Evolutionary conservation across 2,329 filamentous ascomycete genomes (phyloP), one percentile per base, ranked within the genome.

Genomic region (Pseudohalonectria lignicola): DNA sequence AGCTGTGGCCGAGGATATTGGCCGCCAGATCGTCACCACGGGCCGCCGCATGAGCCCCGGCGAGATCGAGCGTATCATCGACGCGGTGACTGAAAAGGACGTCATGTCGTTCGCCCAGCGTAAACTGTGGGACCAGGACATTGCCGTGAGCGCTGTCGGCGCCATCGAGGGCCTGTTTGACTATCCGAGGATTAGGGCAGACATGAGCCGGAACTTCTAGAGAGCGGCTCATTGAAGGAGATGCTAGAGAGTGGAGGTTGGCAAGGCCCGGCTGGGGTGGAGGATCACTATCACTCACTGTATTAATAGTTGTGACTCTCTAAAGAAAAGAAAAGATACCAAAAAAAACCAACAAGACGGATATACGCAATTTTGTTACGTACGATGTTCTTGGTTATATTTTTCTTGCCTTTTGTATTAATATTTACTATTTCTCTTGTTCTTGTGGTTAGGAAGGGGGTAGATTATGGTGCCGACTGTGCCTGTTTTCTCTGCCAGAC

Each of bases 121-220:
- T 64, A 94, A 92, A 70, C 70, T 98, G 44, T 98, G 92, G 92
- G 92, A 98, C 67, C 83, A 90, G 66, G 92, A 98, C 61, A 71
- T 98, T 53, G 92, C 92, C 54, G 75, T 98, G 61, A 88, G 81
- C 59, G 92, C 90, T 25, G 85, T 96, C 49, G 92, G 92, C 50
- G 81, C 78, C 67, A 87, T 96, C 56, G 92, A 96, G 75, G 90
- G 79, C 59, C 62, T 82, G 41, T 72, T 83, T 45, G 77, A 90
- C 62, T 93, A 92, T 69, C 35, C 52, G 25, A 53, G 57, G 39
- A 47, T 60, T 39, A 50, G 57, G 39, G 53, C 44, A 31, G 56
- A 56, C 42, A 60, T 59, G 57, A 56, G 47, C 51, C 50, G 56
- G 44, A 59, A 60, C 53, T 50, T 58, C 35, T 60, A 53, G n/a